Evolutionary conservation across 768 basidiomycete species (phyloP).

Genomic region (Epithele typhae): DNA sequence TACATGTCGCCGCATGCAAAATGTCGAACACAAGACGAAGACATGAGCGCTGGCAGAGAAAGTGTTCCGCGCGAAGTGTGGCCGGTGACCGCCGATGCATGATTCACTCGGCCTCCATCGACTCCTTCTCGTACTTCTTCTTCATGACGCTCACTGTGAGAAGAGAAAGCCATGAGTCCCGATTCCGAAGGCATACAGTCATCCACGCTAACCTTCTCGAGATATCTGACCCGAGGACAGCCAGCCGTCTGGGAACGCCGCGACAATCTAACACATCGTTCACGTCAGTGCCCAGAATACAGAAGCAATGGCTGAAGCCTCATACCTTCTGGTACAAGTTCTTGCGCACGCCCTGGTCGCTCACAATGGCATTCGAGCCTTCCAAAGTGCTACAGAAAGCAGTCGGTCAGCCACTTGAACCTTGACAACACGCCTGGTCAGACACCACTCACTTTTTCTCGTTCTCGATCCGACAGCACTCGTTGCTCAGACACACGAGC

Average conservation of each 20-base stretch:
- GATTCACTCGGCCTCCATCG: slow-evolving; percentile 51
- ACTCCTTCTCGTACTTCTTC: slow-evolving; percentile 73
- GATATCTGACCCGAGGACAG: slow-evolving; percentile 84
- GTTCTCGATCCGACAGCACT: slow-evolving; percentile 67
- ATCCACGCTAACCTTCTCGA: slow-evolving; percentile 63
- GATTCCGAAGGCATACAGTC: not conserved
- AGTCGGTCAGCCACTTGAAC: too few relatives aligned
- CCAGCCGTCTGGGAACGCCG: slow-evolving; percentile 82
- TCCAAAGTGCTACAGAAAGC: slow-evolving; percentile 55
- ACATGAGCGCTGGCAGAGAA: not conserved
- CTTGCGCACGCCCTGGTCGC: slow-evolving; percentile 80
- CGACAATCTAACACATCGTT: slow-evolving; percentile 52
- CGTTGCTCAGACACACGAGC: slow-evolving; percentile 76
- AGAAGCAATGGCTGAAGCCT: too few relatives aligned
- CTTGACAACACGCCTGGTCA: not conserved
- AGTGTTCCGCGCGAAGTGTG: not conserved
- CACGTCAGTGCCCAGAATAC: not conserved
- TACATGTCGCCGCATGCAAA: not conserved
- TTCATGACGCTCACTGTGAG: slow-evolving; percentile 84
- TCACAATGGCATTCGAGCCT: slow-evolving; percentile 64
- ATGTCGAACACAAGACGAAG: not conserved
- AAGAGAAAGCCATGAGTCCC: not conserved
- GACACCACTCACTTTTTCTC: slow-evolving; percentile 52
- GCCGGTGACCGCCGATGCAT: not conserved
- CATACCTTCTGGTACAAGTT: slow-evolving; percentile 72